Base-by-base conservation (phyloP, 1,284 basidiomycete species). In the Entoloma clypeatum region DNA sequence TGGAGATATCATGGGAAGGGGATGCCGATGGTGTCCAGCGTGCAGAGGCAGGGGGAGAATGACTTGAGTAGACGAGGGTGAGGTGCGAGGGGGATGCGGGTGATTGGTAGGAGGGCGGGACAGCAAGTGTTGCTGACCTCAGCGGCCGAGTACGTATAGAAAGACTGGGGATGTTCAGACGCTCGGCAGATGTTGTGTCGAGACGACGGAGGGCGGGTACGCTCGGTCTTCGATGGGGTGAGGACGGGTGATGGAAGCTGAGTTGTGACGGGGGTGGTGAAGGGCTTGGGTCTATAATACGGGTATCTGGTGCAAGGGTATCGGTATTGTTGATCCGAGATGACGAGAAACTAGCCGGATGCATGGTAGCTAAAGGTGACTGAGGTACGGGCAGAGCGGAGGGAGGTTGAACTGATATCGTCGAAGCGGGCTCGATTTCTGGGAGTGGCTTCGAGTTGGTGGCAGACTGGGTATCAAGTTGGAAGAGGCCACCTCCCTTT, bases 251-350 rank as follows among this genome's bases (percentile, higher is more conserved):
- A 42, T 72, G 68, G 64, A 84, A 83, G 7, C 63, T 59, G 24
- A 77, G 64, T 23, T 77, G 75, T 3, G 80, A 81, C 1, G 83
- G 81, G 0, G 82, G 77, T 2, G 81, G 81, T 0, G 81, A 85
- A 2, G 78, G 74, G 4, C 75, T 66, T 1, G 69, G 54, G 47
- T 81, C 75, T 26, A 59, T 52, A 30, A 66, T 60, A 31, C 63
- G 66, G 49, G 64, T 64, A 19, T 30, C 29, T 40, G 28, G 36
- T 40, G 28, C n/a, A n/a, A n/a, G n/a, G 26, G 21, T 37, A 27
- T 25, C 41, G 21, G 40, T 37, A 44, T 33, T 34, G 41, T 38
- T 17, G 25, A 34, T 24, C 31, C 40, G 50, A 11, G 57, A 50
- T 3, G 60, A 43, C n/a, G 57, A 51, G n/a, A 56, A n/a, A n/a